Base-by-base conservation (phyloP, 345 rosid species). In the Aquilaria sinensis region DNA sequence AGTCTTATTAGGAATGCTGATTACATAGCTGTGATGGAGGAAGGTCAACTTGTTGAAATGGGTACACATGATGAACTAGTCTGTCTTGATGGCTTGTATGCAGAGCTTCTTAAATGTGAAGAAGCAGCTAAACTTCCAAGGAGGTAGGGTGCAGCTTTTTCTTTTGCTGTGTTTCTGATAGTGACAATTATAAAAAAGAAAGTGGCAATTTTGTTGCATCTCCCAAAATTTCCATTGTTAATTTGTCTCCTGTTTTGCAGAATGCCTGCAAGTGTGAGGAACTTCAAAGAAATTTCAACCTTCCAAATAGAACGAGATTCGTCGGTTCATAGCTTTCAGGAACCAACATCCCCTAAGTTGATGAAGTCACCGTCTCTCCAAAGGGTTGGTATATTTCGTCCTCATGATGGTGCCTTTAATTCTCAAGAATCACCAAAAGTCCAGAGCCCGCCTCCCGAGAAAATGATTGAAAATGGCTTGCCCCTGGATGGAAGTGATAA, bases 21-120 rank as follows among this genome's bases (percentile, higher is more conserved):
- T 81, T 92, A 92, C 68, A 92, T 92, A 61, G 93, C 98, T 43
- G 97, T 89, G 66, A 89, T 92, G 98, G 98, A 92, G 76, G 98
- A 92, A 72, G 98, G 98, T 10, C 97, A 80, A 75, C 98, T 92
- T 52, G 86, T 92, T 77, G 98, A 92, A 79, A 89, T 92, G 89
- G 98, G 98, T 53, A 92, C 98, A 47, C 98, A 92, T 70, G 97
- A 92, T 62, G 98, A 92, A 75, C 65, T 92, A 51, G 71, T 84
- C 68, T 76, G 67, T 72, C 75, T 80, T 69, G 88, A 81, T 74
- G 91, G 91, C 51, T 76, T 92, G 62, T 92, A 92, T 71, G 91
- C 96, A 9, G 98, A 92, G 74, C 97, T 92, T 76, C 87, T 92
- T 16, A 89, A 86, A 75, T 87, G 96, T 72, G 98, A 92, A 80